Evolutionary conservation across 768 basidiomycete species (phyloP).

Genomic region (Polyporus arcularius): DNA sequence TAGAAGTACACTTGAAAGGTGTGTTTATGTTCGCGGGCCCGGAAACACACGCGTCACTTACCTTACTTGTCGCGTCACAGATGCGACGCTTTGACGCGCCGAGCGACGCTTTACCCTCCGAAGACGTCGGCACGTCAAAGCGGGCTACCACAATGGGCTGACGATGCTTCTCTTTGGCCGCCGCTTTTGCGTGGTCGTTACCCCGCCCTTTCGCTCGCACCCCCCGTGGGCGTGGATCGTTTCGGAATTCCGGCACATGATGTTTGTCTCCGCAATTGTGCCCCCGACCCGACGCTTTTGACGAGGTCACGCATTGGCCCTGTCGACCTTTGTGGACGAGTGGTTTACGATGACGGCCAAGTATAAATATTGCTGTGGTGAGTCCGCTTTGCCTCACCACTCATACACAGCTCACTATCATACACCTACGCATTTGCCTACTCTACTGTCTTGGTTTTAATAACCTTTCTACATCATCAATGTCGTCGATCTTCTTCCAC

Average conservation of each 20-base stretch:
- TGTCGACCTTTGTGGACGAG: background rate
- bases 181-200: background rate
- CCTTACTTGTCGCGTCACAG: background rate
- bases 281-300: background rate
- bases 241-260: background rate
- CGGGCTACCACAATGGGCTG: background rate
- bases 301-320: background rate
- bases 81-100: background rate
- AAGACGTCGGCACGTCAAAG: background rate
- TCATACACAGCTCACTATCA: background rate
- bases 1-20: background rate
- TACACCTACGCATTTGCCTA: background rate
- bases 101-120: background rate
- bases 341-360: background rate
- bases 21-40: background rate
- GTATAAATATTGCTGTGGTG: background rate
- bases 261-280: background rate
- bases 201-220: background rate
- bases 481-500: background rate
- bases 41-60: background rate
- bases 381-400: background rate
- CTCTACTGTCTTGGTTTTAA: background rate
- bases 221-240: background rate
- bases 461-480: background rate
- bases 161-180: background rate